Evolutionary conservation across 1,284 basidiomycete genomes (phyloP).

Genomic region (Takashimella tepidaria): DNA sequence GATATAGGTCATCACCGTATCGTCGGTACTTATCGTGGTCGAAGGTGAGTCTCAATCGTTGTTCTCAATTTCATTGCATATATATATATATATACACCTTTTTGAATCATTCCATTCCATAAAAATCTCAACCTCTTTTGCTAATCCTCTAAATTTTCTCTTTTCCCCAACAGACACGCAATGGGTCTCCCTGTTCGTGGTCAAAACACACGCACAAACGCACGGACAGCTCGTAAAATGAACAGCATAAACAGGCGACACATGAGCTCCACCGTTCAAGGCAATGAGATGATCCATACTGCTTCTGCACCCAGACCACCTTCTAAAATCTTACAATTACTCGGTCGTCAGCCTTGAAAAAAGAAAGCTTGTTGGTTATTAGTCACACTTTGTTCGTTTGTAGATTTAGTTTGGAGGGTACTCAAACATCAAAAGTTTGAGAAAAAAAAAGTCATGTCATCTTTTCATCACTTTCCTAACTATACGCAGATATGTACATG

Average conservation of each 20-base stretch:
- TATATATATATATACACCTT: too few relatives aligned
- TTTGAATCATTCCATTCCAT: too few relatives aligned
- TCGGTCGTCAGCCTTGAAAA: conserved; percentile 6
- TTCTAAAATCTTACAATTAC: conserved; percentile 14
- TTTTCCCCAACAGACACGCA: conserved; percentile 51
- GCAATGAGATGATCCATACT: background rate
- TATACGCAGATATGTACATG: background rate
- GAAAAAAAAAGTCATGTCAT: too few relatives aligned
- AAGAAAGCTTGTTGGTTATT: too few relatives aligned
- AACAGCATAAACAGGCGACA: conserved; percentile 48
- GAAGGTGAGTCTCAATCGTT: conserved; percentile 29
- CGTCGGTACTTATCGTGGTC: conserved; percentile 53
- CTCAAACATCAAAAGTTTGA: too few relatives aligned
- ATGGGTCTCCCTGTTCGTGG: conserved; percentile 54
- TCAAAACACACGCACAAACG: conserved; percentile 54
- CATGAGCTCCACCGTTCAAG: background rate
- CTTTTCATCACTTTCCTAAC: too few relatives aligned
- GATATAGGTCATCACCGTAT: conserved; percentile 54
- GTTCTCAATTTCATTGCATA: background rate
- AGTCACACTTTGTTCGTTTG: too few relatives aligned
- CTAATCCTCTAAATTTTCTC: too few relatives aligned
- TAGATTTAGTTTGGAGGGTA: too few relatives aligned
- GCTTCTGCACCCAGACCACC: conserved; percentile 14
- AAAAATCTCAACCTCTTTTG: too few relatives aligned
- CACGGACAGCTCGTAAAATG: conserved; percentile 51